These are phyloP conservation scores for Clonostachys solani DNA, from an alignment of 2,329 filamentous ascomycete genomes.

Conservation along the genomic window DNA sequence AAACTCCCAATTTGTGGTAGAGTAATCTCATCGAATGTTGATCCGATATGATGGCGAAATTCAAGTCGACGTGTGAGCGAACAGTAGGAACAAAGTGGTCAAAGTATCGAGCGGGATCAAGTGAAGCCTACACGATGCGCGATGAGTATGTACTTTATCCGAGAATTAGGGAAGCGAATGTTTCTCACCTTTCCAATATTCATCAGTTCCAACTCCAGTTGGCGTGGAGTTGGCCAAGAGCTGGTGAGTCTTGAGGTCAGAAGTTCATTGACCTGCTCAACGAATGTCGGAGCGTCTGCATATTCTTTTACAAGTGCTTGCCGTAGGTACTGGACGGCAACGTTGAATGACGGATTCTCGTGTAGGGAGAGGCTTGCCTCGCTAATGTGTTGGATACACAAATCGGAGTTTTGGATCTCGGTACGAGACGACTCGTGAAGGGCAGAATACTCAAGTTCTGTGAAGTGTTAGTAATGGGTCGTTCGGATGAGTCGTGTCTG, in stretches of 20 bases:
- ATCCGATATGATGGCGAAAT: conserved; percentile 27
- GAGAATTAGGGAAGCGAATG: not conserved
- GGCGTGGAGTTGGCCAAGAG: conserved; percentile 33
- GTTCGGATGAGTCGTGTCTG: not conserved
- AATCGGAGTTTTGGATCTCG: conserved; percentile 30
- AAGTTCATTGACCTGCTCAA: conserved; percentile 25
- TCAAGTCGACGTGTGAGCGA: conserved; percentile 32
- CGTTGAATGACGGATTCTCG: conserved; percentile 22
- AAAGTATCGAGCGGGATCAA: conserved; percentile 25
- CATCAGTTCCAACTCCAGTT: conserved; percentile 46
- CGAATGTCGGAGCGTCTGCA: conserved; percentile 19
- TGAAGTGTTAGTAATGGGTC: not conserved
- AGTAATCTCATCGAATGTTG: conserved; percentile 21
- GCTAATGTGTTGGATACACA: conserved; percentile 35
- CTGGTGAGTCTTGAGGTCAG: conserved; percentile 26
- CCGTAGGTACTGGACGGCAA: conserved; percentile 29
- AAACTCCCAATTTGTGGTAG: conserved; percentile 29
- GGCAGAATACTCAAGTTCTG: conserved; percentile 42
- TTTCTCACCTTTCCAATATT: conserved; percentile 42
- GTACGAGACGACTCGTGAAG: conserved; percentile 18
- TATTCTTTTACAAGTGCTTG: conserved; percentile 27
- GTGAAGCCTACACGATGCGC: conserved; percentile 6
- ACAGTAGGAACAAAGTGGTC: conserved; percentile 34
- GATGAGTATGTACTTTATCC: not conserved
- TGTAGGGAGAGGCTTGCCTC: conserved; percentile 17